These are phyloP conservation scores for Kluyveromyces aestuarii DNA, from an alignment of 805 yeast genomes.

Conservation along the genomic window DNA sequence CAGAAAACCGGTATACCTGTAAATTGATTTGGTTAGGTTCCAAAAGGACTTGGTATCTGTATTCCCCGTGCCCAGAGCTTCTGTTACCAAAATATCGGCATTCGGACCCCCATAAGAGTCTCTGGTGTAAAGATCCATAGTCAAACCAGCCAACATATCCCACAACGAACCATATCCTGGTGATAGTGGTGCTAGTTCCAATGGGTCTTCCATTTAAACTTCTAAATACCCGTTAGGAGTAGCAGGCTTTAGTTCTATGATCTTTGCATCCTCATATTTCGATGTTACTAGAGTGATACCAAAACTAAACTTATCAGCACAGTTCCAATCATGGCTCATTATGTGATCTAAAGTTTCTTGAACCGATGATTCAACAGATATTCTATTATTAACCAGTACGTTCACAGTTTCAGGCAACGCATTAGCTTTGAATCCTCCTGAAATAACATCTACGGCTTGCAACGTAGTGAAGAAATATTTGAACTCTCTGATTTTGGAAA, in stretches of 20 bases:
- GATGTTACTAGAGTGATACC: slow-evolving; percentile 7
- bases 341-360: slow-evolving; percentile 31
- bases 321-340: slow-evolving; percentile 4
- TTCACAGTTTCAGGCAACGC: slow-evolving; percentile 54
- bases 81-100: slow-evolving; percentile 7
- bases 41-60: slow-evolving; percentile 12
- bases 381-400: slow-evolving; percentile 47
- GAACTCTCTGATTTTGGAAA: slow-evolving; percentile 26
- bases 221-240: slow-evolving; percentile 11
- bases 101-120: slow-evolving; percentile 13
- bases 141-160: slow-evolving; percentile 50
- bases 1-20: slow-evolving; percentile 10
- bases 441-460: slow-evolving; percentile 50
- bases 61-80: slow-evolving; percentile 9
- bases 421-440: slow-evolving; percentile 60
- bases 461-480: slow-evolving; percentile 38
- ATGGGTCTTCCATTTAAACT: slow-evolving; percentile 20
- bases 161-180: slow-evolving; percentile 38
- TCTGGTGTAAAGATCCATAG: slow-evolving; percentile 48
- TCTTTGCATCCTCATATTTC: slow-evolving; percentile 1
- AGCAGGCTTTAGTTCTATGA: slow-evolving; percentile 3
- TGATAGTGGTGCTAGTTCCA: slow-evolving; percentile 46
- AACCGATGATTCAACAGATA: slow-evolving; percentile 41
- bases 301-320: slow-evolving; percentile 8
- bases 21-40: slow-evolving; percentile 9